Conservation (phyloP, 1,284 basidiomycete genomes). For the Naganishia albida region DNA sequence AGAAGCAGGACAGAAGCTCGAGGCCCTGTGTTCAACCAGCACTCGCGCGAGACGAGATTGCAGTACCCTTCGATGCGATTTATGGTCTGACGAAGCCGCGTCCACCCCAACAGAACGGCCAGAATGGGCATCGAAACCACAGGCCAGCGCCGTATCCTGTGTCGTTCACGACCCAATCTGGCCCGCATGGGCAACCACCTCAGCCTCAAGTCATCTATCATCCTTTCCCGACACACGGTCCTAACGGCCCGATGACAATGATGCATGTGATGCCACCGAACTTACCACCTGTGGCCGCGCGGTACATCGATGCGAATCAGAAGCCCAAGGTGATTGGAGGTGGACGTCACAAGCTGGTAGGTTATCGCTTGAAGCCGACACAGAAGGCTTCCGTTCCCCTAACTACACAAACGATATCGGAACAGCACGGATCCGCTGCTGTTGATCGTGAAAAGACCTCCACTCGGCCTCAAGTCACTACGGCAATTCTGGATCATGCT, state of each 20-base stretch:
- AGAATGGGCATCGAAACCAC: neutral
- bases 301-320: too few relatives aligned
- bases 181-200: neutral
- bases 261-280: neutral
- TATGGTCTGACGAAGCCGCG: neutral
- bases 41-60: constrained; percentile 7
- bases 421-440: neutral
- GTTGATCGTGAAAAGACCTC: neutral
- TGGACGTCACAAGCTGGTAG: neutral
- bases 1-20: too few relatives aligned
- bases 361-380: neutral
- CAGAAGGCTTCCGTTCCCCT: neutral
- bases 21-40: too few relatives aligned
- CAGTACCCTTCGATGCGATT: constrained; percentile 14
- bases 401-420: neutral
- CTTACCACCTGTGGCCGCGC: neutral
- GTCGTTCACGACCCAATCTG: neutral
- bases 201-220: neutral
- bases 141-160: neutral
- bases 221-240: neutral
- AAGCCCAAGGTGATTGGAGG: neutral
- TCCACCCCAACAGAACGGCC: neutral
- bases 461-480: too few relatives aligned
- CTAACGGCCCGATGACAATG: neutral
- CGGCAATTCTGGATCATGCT: neutral